These are phyloP conservation scores for Globisporangium orthogonon DNA, from an alignment of 352 stramenopile species.

Conservation along the genomic window DNA sequence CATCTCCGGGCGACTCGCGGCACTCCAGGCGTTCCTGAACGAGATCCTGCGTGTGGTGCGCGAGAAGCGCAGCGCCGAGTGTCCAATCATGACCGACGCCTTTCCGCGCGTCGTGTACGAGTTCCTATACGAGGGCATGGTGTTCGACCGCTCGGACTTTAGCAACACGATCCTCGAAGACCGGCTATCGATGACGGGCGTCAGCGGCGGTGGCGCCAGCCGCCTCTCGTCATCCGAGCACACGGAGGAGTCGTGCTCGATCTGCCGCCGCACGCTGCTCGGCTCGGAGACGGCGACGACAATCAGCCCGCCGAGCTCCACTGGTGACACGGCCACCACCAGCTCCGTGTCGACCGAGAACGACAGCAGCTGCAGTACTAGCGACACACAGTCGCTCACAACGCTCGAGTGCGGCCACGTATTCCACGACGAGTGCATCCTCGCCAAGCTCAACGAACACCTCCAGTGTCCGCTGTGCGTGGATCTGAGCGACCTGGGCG, in stretches of 20 bases:
- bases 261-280: constrained; percentile 43
- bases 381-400: constrained; percentile 43
- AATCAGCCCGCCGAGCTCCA: constrained; percentile 28
- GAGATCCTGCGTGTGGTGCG: constrained; percentile 54
- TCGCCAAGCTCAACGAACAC: constrained; percentile 72
- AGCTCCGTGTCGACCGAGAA: constrained; percentile 15
- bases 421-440: constrained; percentile 86
- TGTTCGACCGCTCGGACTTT: constrained; percentile 69
- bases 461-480: constrained; percentile 60
- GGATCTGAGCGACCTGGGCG: neutral
- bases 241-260: constrained; percentile 38
- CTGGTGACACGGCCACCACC: constrained; percentile 8
- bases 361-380: constrained; percentile 12
- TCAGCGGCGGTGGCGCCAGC: constrained; percentile 16
- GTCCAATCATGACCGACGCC: constrained; percentile 41
- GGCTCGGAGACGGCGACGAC: constrained; percentile 19
- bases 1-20: constrained; percentile 45
- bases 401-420: constrained; percentile 76
- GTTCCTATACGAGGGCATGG: constrained; percentile 80
- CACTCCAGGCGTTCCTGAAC: constrained; percentile 64
- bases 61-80: constrained; percentile 60
- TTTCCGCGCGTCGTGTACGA: constrained; percentile 69
- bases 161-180: constrained; percentile 46
- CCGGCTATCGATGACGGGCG: constrained; percentile 32
- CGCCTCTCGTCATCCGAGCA: constrained; percentile 15